A percentile compares a stretch with the other conserved stretches of the same genome.
Conservation (phyloP, 768 basidiomycete genomes). For the Pleurotus citrinopileatus region DNA sequence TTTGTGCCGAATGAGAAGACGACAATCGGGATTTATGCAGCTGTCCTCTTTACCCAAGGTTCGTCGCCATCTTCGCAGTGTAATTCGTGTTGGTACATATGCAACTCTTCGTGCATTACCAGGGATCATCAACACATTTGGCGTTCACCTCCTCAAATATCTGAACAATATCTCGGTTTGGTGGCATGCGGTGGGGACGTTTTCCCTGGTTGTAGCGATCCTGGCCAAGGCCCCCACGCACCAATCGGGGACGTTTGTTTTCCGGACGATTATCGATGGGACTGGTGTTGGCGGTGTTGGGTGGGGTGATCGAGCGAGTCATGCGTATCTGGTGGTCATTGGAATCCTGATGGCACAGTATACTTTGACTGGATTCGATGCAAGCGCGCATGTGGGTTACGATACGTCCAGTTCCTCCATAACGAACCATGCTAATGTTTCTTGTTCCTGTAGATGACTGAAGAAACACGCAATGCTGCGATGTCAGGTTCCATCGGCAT, state of each 20-base stretch:
- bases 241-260: conserved; percentile 68
- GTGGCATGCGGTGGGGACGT: conserved; percentile 75
- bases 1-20: conserved; percentile 58
- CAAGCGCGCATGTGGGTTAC: conserved; percentile 61
- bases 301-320: conserved; percentile 67
- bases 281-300: conserved; percentile 52
- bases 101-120: too few species aligned
- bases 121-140: conserved; percentile 74
- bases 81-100: not conserved
- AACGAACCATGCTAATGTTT: not conserved
- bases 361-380: conserved; percentile 77
- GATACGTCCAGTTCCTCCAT: not conserved
- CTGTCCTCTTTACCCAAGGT: conserved; percentile 63
- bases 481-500: conserved; percentile 70
- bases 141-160: conserved; percentile 59
- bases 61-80: not conserved
- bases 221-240: conserved; percentile 71
- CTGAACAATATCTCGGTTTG: conserved; percentile 73
- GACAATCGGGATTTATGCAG: conserved; percentile 69
- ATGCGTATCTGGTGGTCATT: conserved; percentile 67
- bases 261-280: conserved; percentile 65
- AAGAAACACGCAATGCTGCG: conserved; percentile 71
- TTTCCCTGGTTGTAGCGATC: conserved; percentile 62
- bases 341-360: conserved; percentile 79
- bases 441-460: conserved; percentile 52